A percentile compares a stretch with the other conserved stretches of the same genome.
Evolutionary conservation across 306 rosid genomes (phyloP).

Genomic region (Corylus americana): DNA sequence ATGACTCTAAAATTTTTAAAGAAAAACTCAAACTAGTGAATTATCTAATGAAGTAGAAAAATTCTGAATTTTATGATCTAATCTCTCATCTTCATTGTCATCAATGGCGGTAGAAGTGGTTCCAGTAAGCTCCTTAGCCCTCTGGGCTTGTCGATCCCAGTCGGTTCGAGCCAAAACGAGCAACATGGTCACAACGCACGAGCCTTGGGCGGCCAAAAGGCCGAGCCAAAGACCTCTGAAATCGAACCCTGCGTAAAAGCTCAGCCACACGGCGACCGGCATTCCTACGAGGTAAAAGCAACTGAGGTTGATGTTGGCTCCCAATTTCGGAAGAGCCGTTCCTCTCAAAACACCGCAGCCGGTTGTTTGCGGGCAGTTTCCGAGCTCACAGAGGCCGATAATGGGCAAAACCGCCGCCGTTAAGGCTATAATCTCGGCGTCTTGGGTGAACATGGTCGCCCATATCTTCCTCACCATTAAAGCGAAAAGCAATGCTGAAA

Average conservation of each 20-base stretch:
- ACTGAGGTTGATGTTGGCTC: constrained; percentile 77
- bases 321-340: constrained; percentile 77
- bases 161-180: constrained; percentile 62
- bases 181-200: constrained; percentile 75
- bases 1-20: neutral
- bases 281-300: constrained; percentile 89
- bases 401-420: constrained; percentile 75
- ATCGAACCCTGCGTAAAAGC: constrained; percentile 70
- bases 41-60: neutral
- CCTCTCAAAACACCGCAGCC: constrained; percentile 92
- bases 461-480: constrained; percentile 59
- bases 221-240: constrained; percentile 89
- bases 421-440: constrained; percentile 58
- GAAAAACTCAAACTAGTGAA: constrained; percentile 38
- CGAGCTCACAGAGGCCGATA: constrained; percentile 82
- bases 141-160: constrained; percentile 65
- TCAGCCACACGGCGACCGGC: constrained; percentile 76
- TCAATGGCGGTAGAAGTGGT: constrained; percentile 26
- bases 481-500: constrained; percentile 63
- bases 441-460: constrained; percentile 81
- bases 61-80: constrained; percentile 2
- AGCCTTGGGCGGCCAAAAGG: constrained; percentile 72
- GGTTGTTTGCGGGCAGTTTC: constrained; percentile 91
- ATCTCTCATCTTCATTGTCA: neutral
- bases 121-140: constrained; percentile 69